Evolutionary conservation across 192 early-diverging fungal species (phyloP), one percentile per base, ranked within the genome.

Genomic region (Glomus cerebriforme): DNA sequence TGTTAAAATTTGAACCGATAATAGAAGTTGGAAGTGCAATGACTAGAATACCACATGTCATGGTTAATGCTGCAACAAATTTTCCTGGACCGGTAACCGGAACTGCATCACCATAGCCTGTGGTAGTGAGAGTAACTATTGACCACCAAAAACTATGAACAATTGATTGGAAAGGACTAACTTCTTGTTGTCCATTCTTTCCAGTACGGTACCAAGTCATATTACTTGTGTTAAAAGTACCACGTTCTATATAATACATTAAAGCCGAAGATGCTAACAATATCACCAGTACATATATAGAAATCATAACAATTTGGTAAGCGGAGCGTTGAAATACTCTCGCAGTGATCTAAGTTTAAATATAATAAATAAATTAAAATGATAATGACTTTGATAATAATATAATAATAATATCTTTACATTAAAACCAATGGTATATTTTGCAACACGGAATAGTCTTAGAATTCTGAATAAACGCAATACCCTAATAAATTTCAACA

Each of bases 11-110:
- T 69, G 85, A 88, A 3, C 87, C 86, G 26, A 89, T 88, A 59
- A 89, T 89, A 1, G 87, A 87, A 4, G 88, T 87, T 37, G 87
- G 88, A 54, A 89, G 81, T 66, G 86, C 88, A 68, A 89, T 85
- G 5, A 84, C 85, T n/a, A 88, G 82, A 70, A 89, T 83, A 45
- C 88, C 88, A 72, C 85, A 79, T 26, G 86, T 60, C 87, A 89
- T 89, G 15, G 88, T 88, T 34, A 87, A 12, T 26, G 80, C 82
- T 0, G 87, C 82, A 45, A 89, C 82, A 3, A 88, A 79, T 65
- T 84, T 83, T 75, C 88, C 88, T 79, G 79, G 76, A 3, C 80
- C 79, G 32, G 88, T 86, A n/a, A 81, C 81, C 0, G 88, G 88
- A 54, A 85, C 83, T 19, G 79, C 80, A 66, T 89, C 88, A 65